Base-by-base conservation (phyloP, 2,329 filamentous ascomycete species). In the Sodiomyces alkalinus region DNA sequence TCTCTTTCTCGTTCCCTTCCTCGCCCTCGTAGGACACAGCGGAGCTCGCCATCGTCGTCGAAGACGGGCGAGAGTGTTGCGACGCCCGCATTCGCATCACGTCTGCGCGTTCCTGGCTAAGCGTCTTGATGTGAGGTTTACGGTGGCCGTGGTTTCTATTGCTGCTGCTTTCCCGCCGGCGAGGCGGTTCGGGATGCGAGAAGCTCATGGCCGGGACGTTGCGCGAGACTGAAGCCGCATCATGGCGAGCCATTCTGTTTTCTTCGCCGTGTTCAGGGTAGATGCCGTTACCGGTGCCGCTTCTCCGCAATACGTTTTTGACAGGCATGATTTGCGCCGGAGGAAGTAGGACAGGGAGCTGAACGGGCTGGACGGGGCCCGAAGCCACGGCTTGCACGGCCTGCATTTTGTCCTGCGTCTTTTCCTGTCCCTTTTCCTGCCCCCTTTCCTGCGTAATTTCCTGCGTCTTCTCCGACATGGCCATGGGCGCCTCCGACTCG, bases 21-120 rank as follows among this genome's bases (percentile, higher is more conserved):
- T 30, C 19, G 2, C 27, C 29, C 3, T 29, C 21, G 19, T 16
- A 15, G 17, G 17, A 25, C 10, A 28, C 35, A 19, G 29, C 34
- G 9, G 36, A 45, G 8, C 39, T 47, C n/a, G 46, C 49, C 27
- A 60, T 58, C 1, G 55, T 57, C 3, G 56, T 60, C 12, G 40
- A 43, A 4, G 53, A 55, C 27, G 24, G 31, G 6, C 36, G 36
- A 11, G 36, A 38, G 26, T 28, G 29, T 8, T 38, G 30, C 12
- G 36, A 38, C n/a, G n/a, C n/a, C n/a, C n/a, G n/a, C n/a, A n/a
- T n/a, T n/a, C n/a, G n/a, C n/a, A 20, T 37, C 33, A 16, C 32
- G 35, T 17, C 33, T 35, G 17, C 31, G 5, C 37, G 33, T 12
- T 36, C 25, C 12, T 35, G 36, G 16, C 27, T 29, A 4, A 13